Percentiles rank a stretch among this genome's conserved stretches.
Conservation (phyloP, 179 eudicot genomes). For the Heliamphora pulchella region DNA sequence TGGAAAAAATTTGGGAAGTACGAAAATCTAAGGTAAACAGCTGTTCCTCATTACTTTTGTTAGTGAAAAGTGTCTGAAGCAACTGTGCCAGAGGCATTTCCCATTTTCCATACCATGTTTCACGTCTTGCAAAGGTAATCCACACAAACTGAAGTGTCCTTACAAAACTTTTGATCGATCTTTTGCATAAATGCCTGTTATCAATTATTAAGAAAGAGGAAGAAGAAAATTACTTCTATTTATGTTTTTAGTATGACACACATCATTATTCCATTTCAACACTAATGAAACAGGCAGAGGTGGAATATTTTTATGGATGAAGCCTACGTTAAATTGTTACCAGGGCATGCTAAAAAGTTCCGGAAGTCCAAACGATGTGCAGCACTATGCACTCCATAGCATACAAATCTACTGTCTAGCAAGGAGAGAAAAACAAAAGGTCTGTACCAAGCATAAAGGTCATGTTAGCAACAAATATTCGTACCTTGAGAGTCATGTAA, state of each 20-base stretch:
- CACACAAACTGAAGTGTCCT: not conserved
- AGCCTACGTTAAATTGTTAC: not conserved
- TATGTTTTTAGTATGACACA: not conserved
- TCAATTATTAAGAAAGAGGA: no score
- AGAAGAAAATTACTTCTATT: not conserved
- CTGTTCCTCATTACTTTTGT: no score
- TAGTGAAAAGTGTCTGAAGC: no score
- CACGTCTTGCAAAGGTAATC: not conserved
- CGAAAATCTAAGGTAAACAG: no score
- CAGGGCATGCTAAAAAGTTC: constrained; percentile 4
- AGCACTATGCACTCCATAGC: not conserved
- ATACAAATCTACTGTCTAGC: not conserved
- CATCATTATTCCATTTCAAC: not conserved
- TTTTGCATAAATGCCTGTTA: not conserved
- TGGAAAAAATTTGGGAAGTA: no score
- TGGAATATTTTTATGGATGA: not conserved
- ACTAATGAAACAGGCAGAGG: not conserved
- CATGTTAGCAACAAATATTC: constrained; percentile 1
- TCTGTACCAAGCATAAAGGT: not conserved
- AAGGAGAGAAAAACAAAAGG: not conserved
- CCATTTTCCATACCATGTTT: no score
- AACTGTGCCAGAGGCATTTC: no score
- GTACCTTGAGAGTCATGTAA: constrained; percentile 74
- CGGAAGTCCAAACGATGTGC: not conserved
- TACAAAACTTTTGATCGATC: not conserved